These are phyloP conservation scores for Aspergillus coremiiformis DNA, from an alignment of 495 filamentous ascomycete species.

Conservation along the genomic window DNA sequence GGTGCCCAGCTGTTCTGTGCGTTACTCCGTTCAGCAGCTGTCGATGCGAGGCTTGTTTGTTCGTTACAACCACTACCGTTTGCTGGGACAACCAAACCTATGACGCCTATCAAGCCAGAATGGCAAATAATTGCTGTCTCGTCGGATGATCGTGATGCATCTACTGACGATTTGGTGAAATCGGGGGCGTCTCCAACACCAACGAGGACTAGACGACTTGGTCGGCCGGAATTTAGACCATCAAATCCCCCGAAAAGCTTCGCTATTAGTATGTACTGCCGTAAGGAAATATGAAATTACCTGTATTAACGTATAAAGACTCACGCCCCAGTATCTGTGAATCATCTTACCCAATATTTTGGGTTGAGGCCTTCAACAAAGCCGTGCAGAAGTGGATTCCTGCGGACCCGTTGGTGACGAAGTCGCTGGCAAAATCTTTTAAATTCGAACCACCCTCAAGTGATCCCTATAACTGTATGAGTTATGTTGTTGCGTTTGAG, in stretches of 20 bases:
- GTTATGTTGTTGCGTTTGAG: slow-evolving; percentile 83
- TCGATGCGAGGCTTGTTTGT: slow-evolving; percentile 84
- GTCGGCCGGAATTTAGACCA: slow-evolving; percentile 36
- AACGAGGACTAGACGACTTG: slow-evolving; percentile 31
- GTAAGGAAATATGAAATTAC: neutral
- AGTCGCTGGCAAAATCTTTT: slow-evolving; percentile 62
- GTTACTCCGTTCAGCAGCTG: slow-evolving; percentile 65
- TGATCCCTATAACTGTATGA: slow-evolving; percentile 64
- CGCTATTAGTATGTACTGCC: slow-evolving; percentile 1
- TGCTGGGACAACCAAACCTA: slow-evolving; percentile 48
- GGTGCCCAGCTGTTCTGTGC: slow-evolving; percentile 89
- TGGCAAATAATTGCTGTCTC: slow-evolving; percentile 32
- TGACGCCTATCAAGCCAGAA: slow-evolving; percentile 32
- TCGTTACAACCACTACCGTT: slow-evolving; percentile 83
- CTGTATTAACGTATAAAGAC: slow-evolving; percentile 10
- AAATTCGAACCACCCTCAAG: slow-evolving; percentile 75
- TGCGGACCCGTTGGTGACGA: slow-evolving; percentile 77
- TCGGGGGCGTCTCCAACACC: slow-evolving; percentile 9
- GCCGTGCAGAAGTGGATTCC: slow-evolving; percentile 85
- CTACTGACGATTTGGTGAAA: slow-evolving; percentile 19
- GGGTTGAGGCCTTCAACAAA: slow-evolving; percentile 85
- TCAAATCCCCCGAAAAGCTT: slow-evolving; percentile 12
- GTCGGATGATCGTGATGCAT: slow-evolving; percentile 30
- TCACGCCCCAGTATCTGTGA: slow-evolving; percentile 20
- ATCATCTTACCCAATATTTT: slow-evolving; percentile 76